phyloP scores from a whole-genome alignment of 2,329 filamentous ascomycete genomes.

The Sporothrix brasiliensis region DNA sequence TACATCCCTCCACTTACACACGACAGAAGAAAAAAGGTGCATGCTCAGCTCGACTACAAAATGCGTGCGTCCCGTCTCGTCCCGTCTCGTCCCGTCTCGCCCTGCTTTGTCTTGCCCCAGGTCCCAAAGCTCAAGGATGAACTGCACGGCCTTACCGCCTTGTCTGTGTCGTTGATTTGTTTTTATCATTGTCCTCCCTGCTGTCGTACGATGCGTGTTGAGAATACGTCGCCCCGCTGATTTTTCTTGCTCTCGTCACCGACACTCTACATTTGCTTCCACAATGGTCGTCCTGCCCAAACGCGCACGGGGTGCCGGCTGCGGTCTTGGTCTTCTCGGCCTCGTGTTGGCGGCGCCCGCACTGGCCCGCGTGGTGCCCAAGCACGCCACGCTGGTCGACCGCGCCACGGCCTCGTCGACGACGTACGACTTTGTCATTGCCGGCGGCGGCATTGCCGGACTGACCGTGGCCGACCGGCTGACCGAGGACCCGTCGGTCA shows the following conservation, averaged over 20 bases:
- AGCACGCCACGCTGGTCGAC: conserved; percentile 25
- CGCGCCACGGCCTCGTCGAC: conserved; percentile 1
- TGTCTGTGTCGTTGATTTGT: background rate
- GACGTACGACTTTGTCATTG: conserved; percentile 37
- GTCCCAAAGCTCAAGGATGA: background rate
- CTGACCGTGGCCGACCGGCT: conserved; percentile 49
- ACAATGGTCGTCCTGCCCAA: conserved; percentile 11
- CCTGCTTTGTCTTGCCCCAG: too few relatives aligned
- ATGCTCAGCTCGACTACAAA: background rate
- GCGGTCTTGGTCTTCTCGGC: background rate
- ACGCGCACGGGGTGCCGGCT: background rate
- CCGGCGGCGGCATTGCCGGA: conserved; percentile 46
- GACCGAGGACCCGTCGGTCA: conserved; percentile 44
- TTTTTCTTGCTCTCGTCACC: background rate
- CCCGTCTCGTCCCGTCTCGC: too few relatives aligned
- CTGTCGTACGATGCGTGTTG: background rate
- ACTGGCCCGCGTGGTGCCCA: background rate
- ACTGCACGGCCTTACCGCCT: conserved; percentile 15
- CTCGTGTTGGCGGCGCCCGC: background rate
- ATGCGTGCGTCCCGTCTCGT: too few relatives aligned
- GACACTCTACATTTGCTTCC: background rate
- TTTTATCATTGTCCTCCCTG: background rate
- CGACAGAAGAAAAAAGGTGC: background rate
- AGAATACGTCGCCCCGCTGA: background rate
- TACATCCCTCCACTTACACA: background rate